Evolutionary conservation across 2,329 filamentous ascomycete genomes (phyloP).

Genomic region (Thermochaetoides dissita): DNA sequence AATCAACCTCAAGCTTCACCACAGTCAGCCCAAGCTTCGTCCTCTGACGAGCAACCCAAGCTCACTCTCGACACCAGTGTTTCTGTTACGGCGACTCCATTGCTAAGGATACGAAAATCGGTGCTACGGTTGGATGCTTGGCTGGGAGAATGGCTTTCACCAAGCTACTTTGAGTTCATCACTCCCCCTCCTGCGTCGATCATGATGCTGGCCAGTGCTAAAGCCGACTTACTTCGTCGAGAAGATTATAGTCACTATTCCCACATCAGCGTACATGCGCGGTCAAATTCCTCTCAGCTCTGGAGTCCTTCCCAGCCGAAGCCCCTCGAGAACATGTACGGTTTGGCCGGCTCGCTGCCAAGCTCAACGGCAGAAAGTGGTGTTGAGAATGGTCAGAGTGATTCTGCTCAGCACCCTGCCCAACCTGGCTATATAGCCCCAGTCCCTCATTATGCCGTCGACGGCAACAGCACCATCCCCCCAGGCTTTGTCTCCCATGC

Average conservation of each 20-base stretch:
- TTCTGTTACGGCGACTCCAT: conserved; percentile 8
- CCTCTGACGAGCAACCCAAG: conserved; percentile 10
- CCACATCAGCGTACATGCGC: conserved; percentile 21
- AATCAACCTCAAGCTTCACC: too few species aligned
- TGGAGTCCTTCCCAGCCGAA: conserved; percentile 20
- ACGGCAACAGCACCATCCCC: conserved; percentile 66
- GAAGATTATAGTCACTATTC: conserved; percentile 49
- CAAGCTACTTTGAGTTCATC: conserved; percentile 86
- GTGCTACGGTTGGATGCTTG: conserved; percentile 78
- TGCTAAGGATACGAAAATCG: conserved; percentile 33
- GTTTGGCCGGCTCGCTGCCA: conserved; percentile 23
- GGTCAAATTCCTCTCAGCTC: conserved; percentile 23
- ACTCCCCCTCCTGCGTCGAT: conserved; percentile 74
- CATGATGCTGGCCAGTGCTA: conserved; percentile 79
- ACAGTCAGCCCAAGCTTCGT: conserved; percentile 14
- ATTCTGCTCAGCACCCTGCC: conserved; percentile 2
- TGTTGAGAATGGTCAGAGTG: background rate
- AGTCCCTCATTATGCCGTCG: conserved; percentile 70
- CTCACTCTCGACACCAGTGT: conserved; percentile 9
- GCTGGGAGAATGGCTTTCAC: conserved; percentile 87
- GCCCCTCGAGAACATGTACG: conserved; percentile 18
- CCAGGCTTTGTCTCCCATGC: conserved; percentile 82
- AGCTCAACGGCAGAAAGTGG: conserved; percentile 1
- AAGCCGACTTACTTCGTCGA: conserved; percentile 67
- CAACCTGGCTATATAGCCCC: conserved; percentile 52